These are phyloP conservation scores for Dentipellis sp. DNA, from an alignment of 768 basidiomycete genomes.

Conservation along the genomic window DNA sequence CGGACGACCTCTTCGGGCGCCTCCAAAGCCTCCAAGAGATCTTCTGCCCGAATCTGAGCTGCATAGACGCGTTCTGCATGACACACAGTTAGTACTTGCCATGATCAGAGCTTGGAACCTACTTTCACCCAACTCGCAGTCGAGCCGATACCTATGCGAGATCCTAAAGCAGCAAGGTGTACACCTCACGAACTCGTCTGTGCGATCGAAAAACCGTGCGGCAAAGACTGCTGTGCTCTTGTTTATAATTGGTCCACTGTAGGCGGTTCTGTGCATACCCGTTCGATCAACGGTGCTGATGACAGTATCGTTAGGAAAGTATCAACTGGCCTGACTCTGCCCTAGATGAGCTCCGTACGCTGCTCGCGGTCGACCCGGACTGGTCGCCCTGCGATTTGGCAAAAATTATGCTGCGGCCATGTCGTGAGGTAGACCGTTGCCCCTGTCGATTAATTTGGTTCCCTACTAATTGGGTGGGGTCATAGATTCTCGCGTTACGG, in stretches of 20 bases:
- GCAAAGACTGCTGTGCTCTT: neutral
- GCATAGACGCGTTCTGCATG: neutral
- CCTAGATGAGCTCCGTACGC: neutral
- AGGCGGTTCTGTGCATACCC: too few species aligned
- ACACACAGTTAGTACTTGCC: neutral
- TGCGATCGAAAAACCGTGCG: neutral
- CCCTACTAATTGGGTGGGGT: too few species aligned
- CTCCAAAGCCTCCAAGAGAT: neutral
- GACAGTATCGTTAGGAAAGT: neutral
- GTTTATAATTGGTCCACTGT: too few species aligned
- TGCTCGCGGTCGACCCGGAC: neutral
- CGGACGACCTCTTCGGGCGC: neutral
- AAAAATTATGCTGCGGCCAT: neutral
- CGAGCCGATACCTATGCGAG: too few species aligned
- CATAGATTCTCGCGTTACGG: neutral
- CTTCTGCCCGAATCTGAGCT: neutral
- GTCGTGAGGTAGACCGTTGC: neutral
- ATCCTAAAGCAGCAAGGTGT: too few species aligned
- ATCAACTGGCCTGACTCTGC: neutral
- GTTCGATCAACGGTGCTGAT: too few species aligned
- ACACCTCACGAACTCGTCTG: too few species aligned
- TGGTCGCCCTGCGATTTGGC: neutral
- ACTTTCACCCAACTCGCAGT: too few species aligned
- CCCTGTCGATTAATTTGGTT: too few species aligned
- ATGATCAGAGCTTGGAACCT: neutral